These are phyloP conservation scores for Apiotrichum veenhuisii DNA, from an alignment of 1,284 basidiomycete genomes.

Conservation along the genomic window DNA sequence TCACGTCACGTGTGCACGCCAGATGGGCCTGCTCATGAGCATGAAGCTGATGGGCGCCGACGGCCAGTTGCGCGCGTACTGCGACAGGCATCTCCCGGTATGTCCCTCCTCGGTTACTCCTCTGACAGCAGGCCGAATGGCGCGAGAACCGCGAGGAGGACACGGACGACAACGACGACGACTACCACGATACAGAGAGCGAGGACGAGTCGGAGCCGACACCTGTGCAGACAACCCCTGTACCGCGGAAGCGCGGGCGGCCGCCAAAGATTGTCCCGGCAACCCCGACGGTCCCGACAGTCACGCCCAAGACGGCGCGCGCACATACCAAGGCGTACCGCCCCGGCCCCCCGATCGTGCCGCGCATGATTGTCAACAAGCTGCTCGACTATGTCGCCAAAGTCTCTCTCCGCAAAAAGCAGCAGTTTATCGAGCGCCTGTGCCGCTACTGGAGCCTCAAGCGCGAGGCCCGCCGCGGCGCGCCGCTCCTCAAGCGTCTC, in stretches of 20 bases:
- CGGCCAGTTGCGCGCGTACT: slow-evolving; percentile 65
- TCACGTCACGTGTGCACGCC: slow-evolving; percentile 90
- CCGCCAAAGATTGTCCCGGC: slow-evolving; percentile 19
- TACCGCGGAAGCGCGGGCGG: slow-evolving; percentile 11
- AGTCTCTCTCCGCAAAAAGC: slow-evolving; percentile 70
- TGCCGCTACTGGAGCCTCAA: slow-evolving; percentile 97
- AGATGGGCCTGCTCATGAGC: slow-evolving; percentile 72
- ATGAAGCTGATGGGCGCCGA: slow-evolving; percentile 68
- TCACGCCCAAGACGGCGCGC: slow-evolving; percentile 53
- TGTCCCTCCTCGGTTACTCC: slow-evolving; percentile 32
- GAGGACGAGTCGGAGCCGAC: slow-evolving; percentile 47
- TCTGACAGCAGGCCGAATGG: slow-evolving; percentile 22
- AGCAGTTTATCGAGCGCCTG: slow-evolving; percentile 70
- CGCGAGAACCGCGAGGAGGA: slow-evolving; percentile 30
- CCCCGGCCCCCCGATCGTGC: slow-evolving; percentile 56
- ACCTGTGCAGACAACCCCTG: slow-evolving; percentile 10
- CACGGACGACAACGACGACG: slow-evolving; percentile 19
- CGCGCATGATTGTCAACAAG: slow-evolving; percentile 57
- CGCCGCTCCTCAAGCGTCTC: slow-evolving; percentile 85
- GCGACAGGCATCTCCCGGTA: slow-evolving; percentile 85
- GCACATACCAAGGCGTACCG: slow-evolving; percentile 57
- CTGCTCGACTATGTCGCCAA: slow-evolving; percentile 74
- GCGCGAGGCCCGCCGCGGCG: slow-evolving; percentile 84
- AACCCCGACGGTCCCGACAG: slow-evolving; percentile 11
- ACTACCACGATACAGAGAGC: slow-evolving; percentile 31